phyloP scores from a whole-genome alignment of 441 rosid genomes.

The Pelargonium myrrhifolium region DNA sequence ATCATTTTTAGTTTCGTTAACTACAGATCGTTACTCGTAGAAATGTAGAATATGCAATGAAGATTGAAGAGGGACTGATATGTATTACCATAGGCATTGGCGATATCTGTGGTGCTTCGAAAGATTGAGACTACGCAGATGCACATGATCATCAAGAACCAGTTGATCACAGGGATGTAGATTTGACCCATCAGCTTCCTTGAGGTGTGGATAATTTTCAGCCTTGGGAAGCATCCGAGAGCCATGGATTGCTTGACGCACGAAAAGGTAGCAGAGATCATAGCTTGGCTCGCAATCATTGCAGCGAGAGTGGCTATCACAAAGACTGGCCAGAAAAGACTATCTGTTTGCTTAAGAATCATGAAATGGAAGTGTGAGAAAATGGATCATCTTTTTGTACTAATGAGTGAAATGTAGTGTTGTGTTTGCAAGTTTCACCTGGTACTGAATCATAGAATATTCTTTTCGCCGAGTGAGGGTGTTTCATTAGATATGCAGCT shows the following conservation, averaged over 20 bases:
- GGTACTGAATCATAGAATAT: conserved; percentile 92
- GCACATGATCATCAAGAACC: conserved; percentile 92
- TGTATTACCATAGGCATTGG: conserved; percentile 83
- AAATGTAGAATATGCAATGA: not conserved
- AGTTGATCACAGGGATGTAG: conserved; percentile 80
- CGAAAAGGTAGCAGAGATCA: conserved; percentile 97
- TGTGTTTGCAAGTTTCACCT: conserved; percentile 32
- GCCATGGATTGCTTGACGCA: conserved; percentile 95
- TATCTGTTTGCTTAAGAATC: conserved; percentile 36
- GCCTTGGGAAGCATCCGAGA: conserved; percentile 90
- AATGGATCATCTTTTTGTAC: not conserved
- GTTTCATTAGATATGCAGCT: conserved; percentile 72
- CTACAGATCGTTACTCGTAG: conserved; percentile 3
- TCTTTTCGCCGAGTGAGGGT: conserved; percentile 51
- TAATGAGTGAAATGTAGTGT: too few relatives aligned
- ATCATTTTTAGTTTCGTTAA: conserved; percentile 1
- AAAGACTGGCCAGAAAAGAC: conserved; percentile 87
- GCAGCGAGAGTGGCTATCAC: conserved; percentile 79
- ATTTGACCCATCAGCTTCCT: conserved; percentile 80
- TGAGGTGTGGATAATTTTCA: conserved; percentile 92
- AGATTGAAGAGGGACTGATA: not conserved
- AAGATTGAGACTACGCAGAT: conserved; percentile 76
- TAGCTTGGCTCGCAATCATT: conserved; percentile 99
- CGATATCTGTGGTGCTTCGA: conserved; percentile 74
- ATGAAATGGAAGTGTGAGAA: conserved; percentile 20